Conservation (phyloP, 208 protist genomes). For the Trypanosomatidae sp. region DNA sequence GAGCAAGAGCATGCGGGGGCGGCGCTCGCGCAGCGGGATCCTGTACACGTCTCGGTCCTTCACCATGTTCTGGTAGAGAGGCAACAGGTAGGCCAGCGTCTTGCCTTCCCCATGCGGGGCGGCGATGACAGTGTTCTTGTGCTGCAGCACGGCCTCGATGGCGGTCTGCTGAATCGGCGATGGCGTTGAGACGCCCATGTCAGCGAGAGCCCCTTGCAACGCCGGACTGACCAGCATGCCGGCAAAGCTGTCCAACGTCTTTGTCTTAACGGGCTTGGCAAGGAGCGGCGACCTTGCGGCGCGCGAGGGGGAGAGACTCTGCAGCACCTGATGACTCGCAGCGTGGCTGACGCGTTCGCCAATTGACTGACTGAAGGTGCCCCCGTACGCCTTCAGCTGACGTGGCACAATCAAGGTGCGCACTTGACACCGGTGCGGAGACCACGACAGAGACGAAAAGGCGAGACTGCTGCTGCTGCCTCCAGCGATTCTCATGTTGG, state of each 20-base stretch:
- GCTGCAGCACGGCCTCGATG: conserved; percentile 71
- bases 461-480: not conserved
- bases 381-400: conserved; percentile 81
- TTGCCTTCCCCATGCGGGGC: conserved; percentile 89
- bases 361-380: conserved; percentile 67
- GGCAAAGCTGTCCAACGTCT: conserved; percentile 55
- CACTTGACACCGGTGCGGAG: conserved; percentile 16
- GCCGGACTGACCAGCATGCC: conserved; percentile 57
- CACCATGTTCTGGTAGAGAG: conserved; percentile 86
- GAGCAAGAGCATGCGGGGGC: conserved; percentile 83
- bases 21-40: conserved; percentile 79
- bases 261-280: conserved; percentile 61
- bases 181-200: conserved; percentile 52
- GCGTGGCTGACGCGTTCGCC: conserved; percentile 68
- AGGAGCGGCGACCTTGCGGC: conserved; percentile 49
- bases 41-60: conserved; percentile 88
- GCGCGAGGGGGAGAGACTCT: conserved; percentile 65
- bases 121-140: conserved; percentile 68
- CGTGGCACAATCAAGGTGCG: conserved; percentile 68
- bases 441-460: not conserved
- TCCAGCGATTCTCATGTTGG: not conserved
- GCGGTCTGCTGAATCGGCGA: conserved; percentile 84
- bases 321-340: conserved; percentile 54
- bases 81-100: conserved; percentile 79
- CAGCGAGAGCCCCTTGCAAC: conserved; percentile 42